Evolutionary conservation across 352 stramenopile genomes (phyloP).

Genomic region (Saprolegnia diclina): DNA sequence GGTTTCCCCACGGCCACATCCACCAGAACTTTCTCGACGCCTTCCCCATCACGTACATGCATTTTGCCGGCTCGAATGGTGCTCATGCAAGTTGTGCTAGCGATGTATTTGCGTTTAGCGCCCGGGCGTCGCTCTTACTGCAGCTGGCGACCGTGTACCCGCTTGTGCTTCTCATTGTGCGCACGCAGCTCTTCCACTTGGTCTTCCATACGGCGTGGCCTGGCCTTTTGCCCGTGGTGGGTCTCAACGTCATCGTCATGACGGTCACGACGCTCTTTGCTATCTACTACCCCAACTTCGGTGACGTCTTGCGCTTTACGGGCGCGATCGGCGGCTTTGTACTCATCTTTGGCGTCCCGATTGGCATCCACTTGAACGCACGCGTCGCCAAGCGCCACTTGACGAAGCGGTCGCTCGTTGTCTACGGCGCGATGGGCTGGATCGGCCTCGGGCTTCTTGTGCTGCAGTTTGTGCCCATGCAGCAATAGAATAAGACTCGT

Average conservation of each 20-base stretch:
- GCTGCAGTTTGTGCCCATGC: conserved; percentile 26
- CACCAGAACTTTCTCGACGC: conserved; percentile 29
- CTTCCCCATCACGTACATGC: conserved; percentile 13
- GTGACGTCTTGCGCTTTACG: conserved; percentile 22
- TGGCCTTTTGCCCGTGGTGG: background rate
- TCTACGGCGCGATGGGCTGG: background rate
- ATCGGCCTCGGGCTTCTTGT: conserved; percentile 16
- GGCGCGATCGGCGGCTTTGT: conserved; percentile 26
- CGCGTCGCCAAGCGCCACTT: background rate
- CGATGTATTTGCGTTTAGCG: conserved; percentile 27
- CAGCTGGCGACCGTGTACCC: conserved; percentile 29
- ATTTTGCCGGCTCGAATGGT: no score
- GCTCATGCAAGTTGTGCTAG: no score
- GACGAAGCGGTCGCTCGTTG: background rate
- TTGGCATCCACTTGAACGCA: conserved; percentile 13
- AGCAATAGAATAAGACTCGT: background rate
- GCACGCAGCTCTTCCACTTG: conserved; percentile 24
- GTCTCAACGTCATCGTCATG: conserved; percentile 22
- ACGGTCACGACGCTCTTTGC: conserved; percentile 24
- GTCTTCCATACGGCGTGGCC: conserved; percentile 20
- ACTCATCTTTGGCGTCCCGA: conserved; percentile 25
- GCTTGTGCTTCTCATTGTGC: conserved; percentile 26
- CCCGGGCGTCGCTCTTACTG: conserved; percentile 15
- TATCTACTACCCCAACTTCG: conserved; percentile 24
- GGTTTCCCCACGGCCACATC: conserved; percentile 14